Conservation (phyloP, 1,284 basidiomycete species). For the Hypsizygus ulmarius region DNA sequence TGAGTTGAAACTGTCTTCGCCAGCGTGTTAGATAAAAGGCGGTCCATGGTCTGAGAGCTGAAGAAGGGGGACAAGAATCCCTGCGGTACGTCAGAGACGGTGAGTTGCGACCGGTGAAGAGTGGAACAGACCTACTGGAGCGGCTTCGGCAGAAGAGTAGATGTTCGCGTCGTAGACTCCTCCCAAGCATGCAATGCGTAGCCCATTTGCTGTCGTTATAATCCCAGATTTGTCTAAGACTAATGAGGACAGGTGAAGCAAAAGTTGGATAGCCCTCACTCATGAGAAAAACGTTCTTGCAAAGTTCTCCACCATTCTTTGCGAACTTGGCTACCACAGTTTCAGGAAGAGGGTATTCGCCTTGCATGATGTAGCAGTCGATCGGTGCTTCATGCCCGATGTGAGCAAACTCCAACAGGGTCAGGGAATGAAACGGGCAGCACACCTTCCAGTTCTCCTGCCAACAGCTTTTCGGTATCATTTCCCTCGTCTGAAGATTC, state of each 20-base stretch:
- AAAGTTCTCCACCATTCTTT: conserved; percentile 74
- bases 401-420: conserved; percentile 5
- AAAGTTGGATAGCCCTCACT: conserved; percentile 50
- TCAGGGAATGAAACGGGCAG: conserved; percentile 2
- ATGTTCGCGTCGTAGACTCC: conserved; percentile 69
- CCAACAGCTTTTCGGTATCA: conserved; percentile 60
- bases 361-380: conserved; percentile 92
- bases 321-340: conserved; percentile 72
- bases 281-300: conserved; percentile 79
- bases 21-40: conserved; percentile 66
- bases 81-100: conserved; percentile 33
- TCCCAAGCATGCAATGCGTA: conserved; percentile 84
- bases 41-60: conserved; percentile 66
- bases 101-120: background rate
- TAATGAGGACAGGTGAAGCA: background rate
- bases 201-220: conserved; percentile 78
- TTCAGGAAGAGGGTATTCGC: conserved; percentile 69
- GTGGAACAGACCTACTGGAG: conserved; percentile 48
- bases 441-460: conserved; percentile 64
- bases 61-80: conserved; percentile 74
- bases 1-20: conserved; percentile 44
- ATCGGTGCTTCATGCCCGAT: conserved; percentile 61
- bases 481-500: conserved; percentile 36
- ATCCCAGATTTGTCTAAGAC: conserved; percentile 76
- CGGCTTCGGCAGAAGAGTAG: conserved; percentile 54